Evolutionary conservation across 257 asterid species (phyloP), one percentile per base, ranked within the genome.

Genomic region (Scutellaria barbata): DNA sequence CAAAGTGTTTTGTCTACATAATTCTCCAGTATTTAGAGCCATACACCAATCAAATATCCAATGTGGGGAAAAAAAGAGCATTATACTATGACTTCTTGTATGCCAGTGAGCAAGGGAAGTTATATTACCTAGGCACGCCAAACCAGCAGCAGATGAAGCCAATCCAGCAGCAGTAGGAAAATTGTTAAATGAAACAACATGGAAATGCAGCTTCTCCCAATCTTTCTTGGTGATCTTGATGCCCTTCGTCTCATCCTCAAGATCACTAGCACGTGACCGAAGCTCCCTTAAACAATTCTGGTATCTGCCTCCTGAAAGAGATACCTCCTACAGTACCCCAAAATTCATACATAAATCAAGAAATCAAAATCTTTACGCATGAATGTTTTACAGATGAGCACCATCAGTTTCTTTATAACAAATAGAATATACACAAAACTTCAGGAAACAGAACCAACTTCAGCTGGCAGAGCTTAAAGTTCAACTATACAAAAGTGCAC

Each of bases 61-160:
- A 46, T 54, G 12, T 10, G 10, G 51, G 47, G 64, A 33, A 57
- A 48, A 54, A 4, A 30, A 45, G 16, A 50, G 2, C 12, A 30
- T 30, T 30, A 73, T 67, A 10, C 11, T 10, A 30, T 37, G 11
- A 55, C 17, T 22, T 22, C 30, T 46, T 25, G 8, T 13, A 72
- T 48, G 68, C 65, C 63, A 76, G 69, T 22, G 41, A 33, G 6
- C 3, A 50, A 68, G 50, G 55, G 75, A 66, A 39, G 45, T 66
- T 9, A 54, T 13, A 65, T 75, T 89, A 95, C 99, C 99, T 2
- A 95, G 90, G 86, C 99, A 95, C n/a, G 99, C 99, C 74, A 95
- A 87, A 66, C 99, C 98, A 78, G 98, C 97, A 83, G 99, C 99
- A 0, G 99, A 95, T 78, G 98, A 95, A 40, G 99, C 99, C 89